Evolutionary conservation across 768 basidiomycete species (phyloP).

Genomic region (Phallus indusiatus): DNA sequence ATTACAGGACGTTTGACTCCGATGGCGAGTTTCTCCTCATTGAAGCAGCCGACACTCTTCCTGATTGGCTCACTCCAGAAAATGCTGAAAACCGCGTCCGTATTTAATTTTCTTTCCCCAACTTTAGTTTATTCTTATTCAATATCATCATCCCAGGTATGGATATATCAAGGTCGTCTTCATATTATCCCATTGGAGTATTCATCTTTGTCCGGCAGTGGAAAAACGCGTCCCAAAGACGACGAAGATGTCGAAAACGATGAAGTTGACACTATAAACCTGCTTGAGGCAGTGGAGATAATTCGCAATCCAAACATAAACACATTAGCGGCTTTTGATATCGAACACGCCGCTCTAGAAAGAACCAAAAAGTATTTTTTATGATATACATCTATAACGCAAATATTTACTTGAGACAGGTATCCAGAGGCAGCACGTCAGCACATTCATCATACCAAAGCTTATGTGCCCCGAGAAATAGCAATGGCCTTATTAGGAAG

Average conservation of each 20-base stretch:
- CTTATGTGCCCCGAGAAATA: constrained; percentile 72
- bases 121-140: constrained; percentile 12
- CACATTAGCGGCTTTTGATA: constrained; percentile 49
- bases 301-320: constrained; percentile 43
- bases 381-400: background rate
- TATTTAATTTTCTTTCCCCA: constrained; percentile 18
- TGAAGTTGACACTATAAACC: constrained; percentile 40
- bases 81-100: constrained; percentile 91
- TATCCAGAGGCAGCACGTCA: constrained; percentile 59
- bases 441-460: constrained; percentile 71
- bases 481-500: constrained; percentile 57
- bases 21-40: constrained; percentile 96
- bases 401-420: constrained; percentile 25
- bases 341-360: constrained; percentile 62
- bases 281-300: constrained; percentile 53
- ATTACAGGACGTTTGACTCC: constrained; percentile 62
- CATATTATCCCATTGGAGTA: constrained; percentile 82
- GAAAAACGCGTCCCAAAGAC: constrained; percentile 30
- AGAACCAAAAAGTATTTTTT: constrained; percentile 50
- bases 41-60: constrained; percentile 86
- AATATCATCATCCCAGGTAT: constrained; percentile 54
- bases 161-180: constrained; percentile 75
- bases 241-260: constrained; percentile 30
- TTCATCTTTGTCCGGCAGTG: constrained; percentile 47
- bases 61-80: constrained; percentile 82